These are phyloP conservation scores for Cardiospermum halicacabum DNA, from an alignment of 345 rosid genomes.

Conservation along the genomic window DNA sequence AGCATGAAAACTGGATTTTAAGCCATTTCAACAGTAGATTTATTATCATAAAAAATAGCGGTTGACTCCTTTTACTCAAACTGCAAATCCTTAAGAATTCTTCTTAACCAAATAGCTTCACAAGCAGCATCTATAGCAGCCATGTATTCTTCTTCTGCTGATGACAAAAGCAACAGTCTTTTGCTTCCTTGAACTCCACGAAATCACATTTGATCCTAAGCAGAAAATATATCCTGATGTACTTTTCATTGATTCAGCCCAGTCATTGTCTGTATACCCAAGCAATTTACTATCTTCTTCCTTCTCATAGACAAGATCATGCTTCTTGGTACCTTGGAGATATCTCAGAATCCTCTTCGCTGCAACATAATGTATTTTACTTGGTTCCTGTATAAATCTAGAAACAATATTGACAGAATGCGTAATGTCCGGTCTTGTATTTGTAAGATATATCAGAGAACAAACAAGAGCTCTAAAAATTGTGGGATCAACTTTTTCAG, in stretches of 20 bases:
- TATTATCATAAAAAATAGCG: neutral
- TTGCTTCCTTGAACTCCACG: constrained; percentile 13
- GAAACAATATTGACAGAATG: neutral
- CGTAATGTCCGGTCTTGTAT: neutral
- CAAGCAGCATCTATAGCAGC: neutral
- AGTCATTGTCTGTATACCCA: neutral
- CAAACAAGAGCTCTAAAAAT: neutral
- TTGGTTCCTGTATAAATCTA: neutral
- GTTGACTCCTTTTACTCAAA: neutral
- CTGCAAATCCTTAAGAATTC: neutral
- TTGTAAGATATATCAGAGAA: neutral
- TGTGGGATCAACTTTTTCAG: neutral
- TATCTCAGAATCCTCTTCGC: neutral
- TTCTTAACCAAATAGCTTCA: constrained; percentile 18
- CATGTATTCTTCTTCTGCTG: neutral
- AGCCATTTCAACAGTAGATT: neutral
- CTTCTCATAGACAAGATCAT: neutral
- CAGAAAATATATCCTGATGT: constrained; percentile 8
- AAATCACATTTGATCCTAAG: neutral
- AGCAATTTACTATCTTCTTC: neutral
- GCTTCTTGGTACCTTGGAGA: neutral
- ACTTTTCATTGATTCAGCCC: neutral
- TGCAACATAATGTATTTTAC: neutral
- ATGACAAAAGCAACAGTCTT: neutral
- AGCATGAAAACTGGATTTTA: constrained; percentile 3